Evolutionary conservation across 2,329 filamentous ascomycete genomes (phyloP), one percentile per base, ranked within the genome.

Genomic region (Stagonosporopsis chrysanthemi): DNA sequence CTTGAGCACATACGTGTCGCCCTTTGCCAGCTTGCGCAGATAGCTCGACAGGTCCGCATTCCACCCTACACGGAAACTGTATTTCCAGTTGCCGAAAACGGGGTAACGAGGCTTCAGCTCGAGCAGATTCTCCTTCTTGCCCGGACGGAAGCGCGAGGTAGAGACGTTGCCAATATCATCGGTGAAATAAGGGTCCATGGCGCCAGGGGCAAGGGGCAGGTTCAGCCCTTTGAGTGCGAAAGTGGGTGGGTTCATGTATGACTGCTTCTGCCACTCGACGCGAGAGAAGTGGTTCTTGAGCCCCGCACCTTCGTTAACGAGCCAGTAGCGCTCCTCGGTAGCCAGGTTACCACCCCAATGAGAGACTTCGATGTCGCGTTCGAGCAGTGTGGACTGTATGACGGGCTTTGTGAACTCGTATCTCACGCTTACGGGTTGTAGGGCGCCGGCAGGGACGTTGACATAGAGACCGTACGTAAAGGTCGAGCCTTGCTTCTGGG

Each of bases 281-380:
- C 81, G 80, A 44, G 75, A 79, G 74, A 83, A 83, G 63, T 82
- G 80, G 67, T 81, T 79, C 69, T 82, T 81, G 23, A 83, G 76
- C 35, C 90, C 89, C 46, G 95, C 96, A 62, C 90, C 95, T 62
- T 90, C 87, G 82, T 99, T 94, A 70, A 86, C 86, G 65, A 98
- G 83, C 77, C 89, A 91, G 79, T 97, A 97, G 56, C 91, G 87
- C 80, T 99, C 95, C 80, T 99, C 95, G 46, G 93, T 92, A 1
- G 95, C 95, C 51, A 98, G 79, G 75, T 99, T 99, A 61, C 95
- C 95, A 65, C 95, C 95, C 95, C 95, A 99, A 78, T 98, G 95
- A 74, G 91, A 96, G 68, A 99, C 89, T 77, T 99, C 95, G 62
- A 99, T 81, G 71, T 98, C 93, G 58, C 95, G 89, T 79, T 98